Evolutionary conservation across 2,329 filamentous ascomycete species (phyloP), one percentile per base, ranked within the genome.

Genomic region (Arthroderma sp.): DNA sequence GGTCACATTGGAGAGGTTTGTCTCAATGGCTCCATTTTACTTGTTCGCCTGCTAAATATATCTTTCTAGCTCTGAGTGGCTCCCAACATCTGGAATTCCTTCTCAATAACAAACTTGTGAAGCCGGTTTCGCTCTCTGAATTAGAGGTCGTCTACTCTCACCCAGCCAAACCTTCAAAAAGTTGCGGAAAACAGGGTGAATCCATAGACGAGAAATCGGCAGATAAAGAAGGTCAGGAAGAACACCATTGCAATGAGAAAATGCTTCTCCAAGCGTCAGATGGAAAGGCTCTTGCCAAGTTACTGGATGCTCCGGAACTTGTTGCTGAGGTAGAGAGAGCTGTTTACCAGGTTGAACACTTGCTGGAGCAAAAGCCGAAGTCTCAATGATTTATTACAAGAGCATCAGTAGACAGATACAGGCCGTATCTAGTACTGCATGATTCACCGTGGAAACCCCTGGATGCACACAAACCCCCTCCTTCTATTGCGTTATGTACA

Each of bases 71-170:
- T 43, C 69, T 94, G 44, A 77, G 78, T 33, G 91, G 91, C 44
- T 88, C 86, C 15, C 83, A 79, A 56, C 85, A 96, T 60, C 68
- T 96, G 31, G 77, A 89, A 52, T 91, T 85, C 62, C 74, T 98
- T 8, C 64, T 89, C 36, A 68, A 83, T 46, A 80, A 88, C 52
- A 77, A 81, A 40, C 74, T 91, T 29, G 69, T 94, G 34, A 72
- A 70, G 2, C 69, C 78, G 0, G 70, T 72, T 9, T 80, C 86
- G 0, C 86, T 82, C 0, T 66, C 74, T 9, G 68, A 75, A 5
- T 72, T 98, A 39, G 83, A 94, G 59, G 67, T 78, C 42, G 70
- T 93, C 42, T 98, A 96, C 60, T 32, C 36, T 32, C 31, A 27
- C 40, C 8, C n/a, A 10, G 8, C 36, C 8, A 38, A 38, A 22